Conservation (phyloP, 768 basidiomycete species). For the Dioszegia hungarica region DNA sequence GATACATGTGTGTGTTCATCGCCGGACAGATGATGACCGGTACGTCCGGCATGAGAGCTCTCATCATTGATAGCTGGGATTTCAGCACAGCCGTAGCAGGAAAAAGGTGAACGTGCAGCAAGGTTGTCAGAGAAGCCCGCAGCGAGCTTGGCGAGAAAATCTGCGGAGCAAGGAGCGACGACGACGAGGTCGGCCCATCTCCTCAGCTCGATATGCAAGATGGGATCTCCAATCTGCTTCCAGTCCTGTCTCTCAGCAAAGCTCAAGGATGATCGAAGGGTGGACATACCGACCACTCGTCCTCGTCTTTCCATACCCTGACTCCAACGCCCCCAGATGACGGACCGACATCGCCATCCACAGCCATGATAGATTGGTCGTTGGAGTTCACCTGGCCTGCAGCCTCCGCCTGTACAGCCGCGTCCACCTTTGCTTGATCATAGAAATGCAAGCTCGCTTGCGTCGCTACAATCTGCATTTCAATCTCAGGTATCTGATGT, state of each 20-base stretch:
- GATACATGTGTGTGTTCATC: slow-evolving; percentile 98
- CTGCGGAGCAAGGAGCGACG: slow-evolving; percentile 93
- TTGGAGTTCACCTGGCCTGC: background rate
- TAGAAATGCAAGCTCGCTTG: slow-evolving; percentile 74
- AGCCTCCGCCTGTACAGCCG: too few species aligned
- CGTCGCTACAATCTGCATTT: slow-evolving; percentile 78
- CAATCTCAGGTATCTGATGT: slow-evolving; percentile 65
- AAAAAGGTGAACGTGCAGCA: slow-evolving; percentile 43
- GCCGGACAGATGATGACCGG: slow-evolving; percentile 91
- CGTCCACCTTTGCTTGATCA: slow-evolving; percentile 46
- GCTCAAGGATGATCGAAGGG: background rate
- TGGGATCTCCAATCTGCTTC: slow-evolving; percentile 79
- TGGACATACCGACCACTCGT: slow-evolving; percentile 80
- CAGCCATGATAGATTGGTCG: background rate
- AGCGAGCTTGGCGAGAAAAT: slow-evolving; percentile 89
- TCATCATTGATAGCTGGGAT: slow-evolving; percentile 59
- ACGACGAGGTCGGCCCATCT: slow-evolving; percentile 93
- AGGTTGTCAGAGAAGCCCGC: slow-evolving; percentile 86
- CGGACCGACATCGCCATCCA: too few species aligned
- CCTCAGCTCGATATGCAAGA: slow-evolving; percentile 81
- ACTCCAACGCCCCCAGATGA: background rate
- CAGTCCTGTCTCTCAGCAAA: slow-evolving; percentile 54
- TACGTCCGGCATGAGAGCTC: slow-evolving; percentile 75
- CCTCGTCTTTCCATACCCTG: slow-evolving; percentile 79
- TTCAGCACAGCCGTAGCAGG: background rate